phyloP scores from a whole-genome alignment of 2,329 filamentous ascomycete genomes.

The Fusarium sp. region DNA sequence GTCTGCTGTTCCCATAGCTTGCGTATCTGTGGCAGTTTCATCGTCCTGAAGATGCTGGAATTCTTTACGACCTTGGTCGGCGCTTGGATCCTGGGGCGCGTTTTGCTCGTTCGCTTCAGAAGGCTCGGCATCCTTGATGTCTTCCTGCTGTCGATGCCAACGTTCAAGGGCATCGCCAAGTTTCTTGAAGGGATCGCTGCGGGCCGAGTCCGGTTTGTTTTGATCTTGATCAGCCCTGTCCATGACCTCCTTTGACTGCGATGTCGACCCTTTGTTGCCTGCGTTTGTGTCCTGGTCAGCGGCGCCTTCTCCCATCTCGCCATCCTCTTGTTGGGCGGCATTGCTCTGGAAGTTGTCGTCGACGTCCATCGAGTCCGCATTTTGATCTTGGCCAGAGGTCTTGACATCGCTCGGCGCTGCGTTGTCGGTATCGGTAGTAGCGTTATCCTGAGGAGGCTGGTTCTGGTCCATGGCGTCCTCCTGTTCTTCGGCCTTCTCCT shows the following conservation, averaged over 20 bases:
- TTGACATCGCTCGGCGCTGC: constrained; percentile 71
- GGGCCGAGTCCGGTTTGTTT: constrained; percentile 55
- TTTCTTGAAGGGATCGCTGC: constrained; percentile 86
- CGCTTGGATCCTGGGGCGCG: constrained; percentile 63
- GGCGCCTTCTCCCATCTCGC: constrained; percentile 72
- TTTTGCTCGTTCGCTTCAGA: constrained; percentile 51
- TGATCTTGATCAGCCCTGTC: constrained; percentile 58
- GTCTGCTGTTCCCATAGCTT: constrained; percentile 88
- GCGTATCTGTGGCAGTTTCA: constrained; percentile 82
- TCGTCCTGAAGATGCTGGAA: constrained; percentile 95
- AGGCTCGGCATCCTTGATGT: constrained; percentile 73
- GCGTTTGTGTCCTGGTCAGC: constrained; percentile 72
- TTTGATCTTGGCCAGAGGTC: constrained; percentile 72
- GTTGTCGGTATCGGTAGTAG: constrained; percentile 68
- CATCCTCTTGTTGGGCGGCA: constrained; percentile 72
- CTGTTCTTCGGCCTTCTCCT: constrained; percentile 65
- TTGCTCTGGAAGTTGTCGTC: constrained; percentile 70
- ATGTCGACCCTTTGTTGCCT: constrained; percentile 70
- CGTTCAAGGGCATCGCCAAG: constrained; percentile 91
- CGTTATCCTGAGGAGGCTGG: constrained; percentile 57
- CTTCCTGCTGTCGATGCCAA: constrained; percentile 89
- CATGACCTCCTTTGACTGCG: constrained; percentile 60
- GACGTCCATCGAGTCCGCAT: constrained; percentile 71
- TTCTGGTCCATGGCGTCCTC: constrained; percentile 59
- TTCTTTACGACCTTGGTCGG: constrained; percentile 75